Base-by-base conservation (phyloP, 768 basidiomycete species). In the Leucocoprinus sp. region DNA sequence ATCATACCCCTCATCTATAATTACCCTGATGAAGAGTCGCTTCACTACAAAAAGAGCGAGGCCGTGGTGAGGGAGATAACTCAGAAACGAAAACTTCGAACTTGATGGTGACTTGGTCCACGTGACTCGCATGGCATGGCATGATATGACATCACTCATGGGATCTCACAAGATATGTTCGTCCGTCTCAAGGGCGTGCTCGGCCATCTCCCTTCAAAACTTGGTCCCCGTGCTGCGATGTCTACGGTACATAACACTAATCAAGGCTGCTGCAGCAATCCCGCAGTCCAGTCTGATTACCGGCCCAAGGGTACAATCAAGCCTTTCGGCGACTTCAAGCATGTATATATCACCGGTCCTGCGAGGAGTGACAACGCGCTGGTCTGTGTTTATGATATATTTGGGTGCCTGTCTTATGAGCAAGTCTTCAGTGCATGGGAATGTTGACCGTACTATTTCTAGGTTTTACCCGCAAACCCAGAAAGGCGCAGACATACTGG, bases 401-500 rank as follows among this genome's bases (percentile, higher is more conserved):
- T 84, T 54, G 80, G 80, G 64, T 78, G 51, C 42, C 58, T 53
- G 9, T 7, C 42, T 24, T 26, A 9, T 15, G 15, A 6, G n/a
- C 9, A 22, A 9, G 21, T 35, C 18, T 23, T 14, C 29, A 37
- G 22, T 37, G 3, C 22, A 24, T 26, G 4, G 36, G 18, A 37
- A 19, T 41, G 31, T 18, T 43, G 18, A 14, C 28, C 14, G 35
- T 17, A n/a, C n/a, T n/a, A n/a, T 21, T 8, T 12, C 3, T 43
- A 76, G 73, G 11, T 75, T 67, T 64, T 80, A 72, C 63, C 77
- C 78, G 4, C 76, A 80, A 59, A 80, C 78, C 3, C 73, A 76
- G 55, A 76, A 82, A 57, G 80, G 79, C 24, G 77, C 76, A 15
- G 81, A 83, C 54, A 76, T 81, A 43, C 65, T 83, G 43, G 75